Conservation (phyloP, 306 rosid species). For the Arachis stenosperma region DNA sequence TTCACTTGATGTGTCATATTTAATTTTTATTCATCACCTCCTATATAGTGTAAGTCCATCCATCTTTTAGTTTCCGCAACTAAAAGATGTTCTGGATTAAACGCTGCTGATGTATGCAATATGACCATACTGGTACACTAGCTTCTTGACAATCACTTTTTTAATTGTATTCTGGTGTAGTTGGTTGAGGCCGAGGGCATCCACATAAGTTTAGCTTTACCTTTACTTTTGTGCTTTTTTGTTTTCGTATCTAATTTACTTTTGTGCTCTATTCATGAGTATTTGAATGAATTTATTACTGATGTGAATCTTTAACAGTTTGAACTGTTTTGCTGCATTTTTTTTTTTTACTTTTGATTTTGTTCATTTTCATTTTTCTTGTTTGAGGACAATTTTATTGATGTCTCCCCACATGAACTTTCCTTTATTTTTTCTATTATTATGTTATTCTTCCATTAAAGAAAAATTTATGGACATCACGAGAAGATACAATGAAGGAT, state of each 20-base stretch:
- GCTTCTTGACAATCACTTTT: slow-evolving; percentile 31
- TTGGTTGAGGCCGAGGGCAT: slow-evolving; percentile 8
- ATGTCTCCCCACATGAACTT: too few species aligned
- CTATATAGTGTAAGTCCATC: neutral
- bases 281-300: slow-evolving; percentile 24
- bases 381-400: neutral
- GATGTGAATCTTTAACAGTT: slow-evolving; percentile 15
- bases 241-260: neutral
- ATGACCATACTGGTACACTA: slow-evolving; percentile 23
- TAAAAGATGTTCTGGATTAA: slow-evolving; percentile 18
- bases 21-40: slow-evolving; percentile 33
- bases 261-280: slow-evolving; percentile 8
- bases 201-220: neutral
- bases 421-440: neutral
- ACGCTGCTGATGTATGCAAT: slow-evolving; percentile 12
- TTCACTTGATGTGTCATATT: slow-evolving; percentile 33
- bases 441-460: neutral
- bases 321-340: slow-evolving; percentile 7
- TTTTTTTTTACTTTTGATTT: neutral
- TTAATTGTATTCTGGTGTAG: slow-evolving; percentile 7
- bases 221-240: neutral
- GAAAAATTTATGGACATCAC: neutral
- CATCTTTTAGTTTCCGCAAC: slow-evolving; percentile 31
- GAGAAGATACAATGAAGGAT: slow-evolving; percentile 17
- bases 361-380: neutral